These are phyloP conservation scores for Ochetophila trinervis DNA, from an alignment of 306 rosid species.

Conservation along the genomic window DNA sequence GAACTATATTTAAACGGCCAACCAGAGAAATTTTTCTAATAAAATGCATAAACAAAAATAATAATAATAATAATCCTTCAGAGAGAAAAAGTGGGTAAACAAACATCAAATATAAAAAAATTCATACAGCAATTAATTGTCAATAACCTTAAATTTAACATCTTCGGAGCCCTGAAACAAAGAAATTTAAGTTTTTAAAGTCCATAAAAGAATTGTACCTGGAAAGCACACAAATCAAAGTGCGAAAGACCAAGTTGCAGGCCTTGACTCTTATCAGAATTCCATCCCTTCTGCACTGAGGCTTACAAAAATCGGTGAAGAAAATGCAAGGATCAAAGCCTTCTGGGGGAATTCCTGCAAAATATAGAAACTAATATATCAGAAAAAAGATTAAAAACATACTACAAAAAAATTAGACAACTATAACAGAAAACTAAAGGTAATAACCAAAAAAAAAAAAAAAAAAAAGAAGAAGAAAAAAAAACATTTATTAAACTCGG, in stretches of 20 bases:
- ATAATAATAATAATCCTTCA: neutral
- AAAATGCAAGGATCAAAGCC: slow-evolving; percentile 34
- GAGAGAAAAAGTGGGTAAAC: neutral
- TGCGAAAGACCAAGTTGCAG: slow-evolving; percentile 20
- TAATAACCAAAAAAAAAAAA: neutral
- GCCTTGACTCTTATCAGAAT: slow-evolving; percentile 20
- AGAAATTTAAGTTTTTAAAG: neutral
- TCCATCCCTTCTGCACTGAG: slow-evolving; percentile 22
- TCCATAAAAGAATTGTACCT: slow-evolving; percentile 16
- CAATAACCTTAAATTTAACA: neutral
- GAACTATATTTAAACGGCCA: too few species aligned
- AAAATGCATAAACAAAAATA: too few species aligned
- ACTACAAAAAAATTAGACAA: neutral
- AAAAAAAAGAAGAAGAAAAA: neutral
- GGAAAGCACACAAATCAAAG: slow-evolving; percentile 21
- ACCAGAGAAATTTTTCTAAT: neutral
- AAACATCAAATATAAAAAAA: neutral
- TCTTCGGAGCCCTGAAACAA: neutral
- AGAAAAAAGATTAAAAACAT: neutral
- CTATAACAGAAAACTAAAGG: neutral
- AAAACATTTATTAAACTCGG: neutral
- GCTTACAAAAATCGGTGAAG: slow-evolving; percentile 29
- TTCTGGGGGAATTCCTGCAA: slow-evolving; percentile 22
- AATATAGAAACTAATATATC: slow-evolving; percentile 17
- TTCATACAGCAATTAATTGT: too few species aligned